Evolutionary conservation across 495 filamentous ascomycete genomes (phyloP), one percentile per base, ranked within the genome.

Genomic region (Articulospora tetracladia): DNA sequence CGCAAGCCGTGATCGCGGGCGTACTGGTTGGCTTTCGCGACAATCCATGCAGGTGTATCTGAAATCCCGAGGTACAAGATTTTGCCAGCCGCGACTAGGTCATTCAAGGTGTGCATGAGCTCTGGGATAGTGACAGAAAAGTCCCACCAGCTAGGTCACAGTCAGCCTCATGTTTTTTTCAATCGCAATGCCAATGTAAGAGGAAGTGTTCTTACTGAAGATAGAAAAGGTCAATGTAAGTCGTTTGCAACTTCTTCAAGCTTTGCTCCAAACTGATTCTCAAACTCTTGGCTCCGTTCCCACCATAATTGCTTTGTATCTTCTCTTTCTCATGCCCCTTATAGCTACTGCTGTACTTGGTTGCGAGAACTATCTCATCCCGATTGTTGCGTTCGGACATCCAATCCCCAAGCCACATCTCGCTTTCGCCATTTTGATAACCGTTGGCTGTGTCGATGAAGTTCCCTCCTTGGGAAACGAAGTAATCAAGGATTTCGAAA

Each of bases 401-500:
- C 86, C 86, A 89, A 62, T 88, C 86, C 25, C 88, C 88, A 22
- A 91, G 64, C 81, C 82, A 86, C 13, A 58, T 58, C 64, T 90
- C 87, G 8, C 83, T 86, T 57, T 88, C 66, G 50, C 78, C 85
- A 32, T 71, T 64, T 61, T 90, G 84, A 73, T 91, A 91, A 68
- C 72, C 77, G 64, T 83, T 87, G 32, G 84, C 78, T 3, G 85
- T 89, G 64, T 90, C 87, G 66, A 90, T 86, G 74, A 89, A 88
- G 72, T 89, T 89, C 48, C 86, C 86, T 11, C 86, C 86, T 30
- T 76, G 70, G 1, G 70, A 68, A 47, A 78, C 75, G 72, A 78
- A 86, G 61, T 70, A 74, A 68, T 88, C 84, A 23, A 88, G 73
- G n/a, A 89, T 74, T 62, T 76, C 72, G 67, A 47, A 47, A 4